Percentiles rank a stretch among this genome's conserved stretches.
phyloP scores from a whole-genome alignment of 352 stramenopile species.

The Phytophthora meadii region DNA sequence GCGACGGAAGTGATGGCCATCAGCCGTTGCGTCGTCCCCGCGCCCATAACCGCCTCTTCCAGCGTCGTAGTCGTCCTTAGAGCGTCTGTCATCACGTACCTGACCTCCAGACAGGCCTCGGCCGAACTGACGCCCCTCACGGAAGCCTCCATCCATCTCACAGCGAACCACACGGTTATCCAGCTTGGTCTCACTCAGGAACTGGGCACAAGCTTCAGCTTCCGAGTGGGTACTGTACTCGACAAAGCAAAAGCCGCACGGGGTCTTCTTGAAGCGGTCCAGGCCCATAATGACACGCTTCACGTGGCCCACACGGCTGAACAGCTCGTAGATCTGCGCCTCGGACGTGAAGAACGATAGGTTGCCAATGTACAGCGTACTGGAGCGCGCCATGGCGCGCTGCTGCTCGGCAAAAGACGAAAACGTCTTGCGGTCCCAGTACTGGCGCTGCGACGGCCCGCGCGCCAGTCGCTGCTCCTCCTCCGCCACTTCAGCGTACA shows the following conservation, averaged over 20 bases:
- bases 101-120: conserved; percentile 83
- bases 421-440: conserved; percentile 96
- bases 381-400: conserved; percentile 88
- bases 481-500: conserved; percentile 66
- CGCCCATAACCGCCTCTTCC: conserved; percentile 81
- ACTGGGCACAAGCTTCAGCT: conserved; percentile 79
- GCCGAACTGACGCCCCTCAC: conserved; percentile 87
- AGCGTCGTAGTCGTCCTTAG: conserved; percentile 87
- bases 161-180: conserved; percentile 89
- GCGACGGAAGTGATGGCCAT: conserved; percentile 79
- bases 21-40: conserved; percentile 56
- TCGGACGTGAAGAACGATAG: conserved; percentile 97
- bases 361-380: conserved; percentile 98
- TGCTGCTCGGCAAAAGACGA: conserved; percentile 93
- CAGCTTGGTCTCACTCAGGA: conserved; percentile 88
- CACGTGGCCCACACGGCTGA: conserved; percentile 93
- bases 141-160: conserved; percentile 90
- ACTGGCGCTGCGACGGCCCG: conserved; percentile 80
- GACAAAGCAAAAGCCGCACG: conserved; percentile 98
- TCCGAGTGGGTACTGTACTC: conserved; percentile 87
- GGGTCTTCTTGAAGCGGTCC: conserved; percentile 95
- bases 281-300: conserved; percentile 96
- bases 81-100: conserved; percentile 85
- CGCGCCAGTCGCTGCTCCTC: conserved; percentile 76
- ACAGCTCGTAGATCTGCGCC: conserved; percentile 95